These are phyloP conservation scores for Pseudocercospora crystallina DNA, from an alignment of 2,329 filamentous ascomycete genomes.

Conservation along the genomic window DNA sequence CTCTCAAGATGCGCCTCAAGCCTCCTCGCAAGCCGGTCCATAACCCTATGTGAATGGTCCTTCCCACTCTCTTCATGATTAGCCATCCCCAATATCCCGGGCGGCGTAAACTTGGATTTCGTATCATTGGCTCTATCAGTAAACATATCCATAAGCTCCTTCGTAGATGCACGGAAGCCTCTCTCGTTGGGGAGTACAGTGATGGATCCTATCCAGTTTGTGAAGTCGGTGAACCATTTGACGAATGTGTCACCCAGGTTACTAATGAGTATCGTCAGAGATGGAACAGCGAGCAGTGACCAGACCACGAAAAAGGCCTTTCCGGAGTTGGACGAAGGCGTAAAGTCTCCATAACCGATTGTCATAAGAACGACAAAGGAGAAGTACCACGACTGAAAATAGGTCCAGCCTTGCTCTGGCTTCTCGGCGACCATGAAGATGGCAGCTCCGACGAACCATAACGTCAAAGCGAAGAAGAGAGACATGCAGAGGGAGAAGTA, in stretches of 20 bases:
- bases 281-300: constrained; percentile 56
- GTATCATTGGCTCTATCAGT: constrained; percentile 8
- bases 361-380: constrained; percentile 54
- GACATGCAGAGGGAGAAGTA: constrained; percentile 44
- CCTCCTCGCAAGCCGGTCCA: constrained; percentile 26
- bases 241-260: constrained; percentile 58
- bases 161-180: constrained; percentile 30
- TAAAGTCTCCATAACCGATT: constrained; percentile 56
- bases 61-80: constrained; percentile 8
- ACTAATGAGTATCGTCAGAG: constrained; percentile 55
- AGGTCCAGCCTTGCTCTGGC: constrained; percentile 47
- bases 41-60: constrained; percentile 22
- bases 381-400: constrained; percentile 56
- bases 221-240: constrained; percentile 54
- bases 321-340: constrained; percentile 49
- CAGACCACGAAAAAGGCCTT: constrained; percentile 59
- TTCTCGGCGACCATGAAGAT: constrained; percentile 52
- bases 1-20: constrained; percentile 39
- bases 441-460: constrained; percentile 52
- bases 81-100: constrained; percentile 14
- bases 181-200: constrained; percentile 41
- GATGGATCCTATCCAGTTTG: constrained; percentile 55
- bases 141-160: constrained; percentile 17
- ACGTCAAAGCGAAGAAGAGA: constrained; percentile 38
- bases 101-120: constrained; percentile 17